Base-by-base conservation (phyloP, 371 early-diverging fungal species). In the Zancudomyces culisetae region DNA sequence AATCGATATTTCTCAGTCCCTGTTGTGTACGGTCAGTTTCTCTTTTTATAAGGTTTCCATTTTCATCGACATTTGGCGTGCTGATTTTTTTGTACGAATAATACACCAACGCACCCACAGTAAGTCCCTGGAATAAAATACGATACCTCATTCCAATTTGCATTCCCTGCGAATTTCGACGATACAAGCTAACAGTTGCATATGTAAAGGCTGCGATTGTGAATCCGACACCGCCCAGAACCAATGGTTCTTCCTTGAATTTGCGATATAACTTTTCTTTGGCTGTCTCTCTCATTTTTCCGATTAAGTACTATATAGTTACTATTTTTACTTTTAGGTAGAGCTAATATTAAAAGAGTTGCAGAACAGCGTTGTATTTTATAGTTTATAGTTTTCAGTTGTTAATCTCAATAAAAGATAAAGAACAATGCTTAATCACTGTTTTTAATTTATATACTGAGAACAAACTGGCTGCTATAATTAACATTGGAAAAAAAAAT, bases 121-220 rank as follows among this genome's bases (percentile, higher is more conserved):
- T 48, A n/a, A 48, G 26, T 48, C 48, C 48, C n/a, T 48, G 48
- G 48, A 48, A 48, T 13, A 48, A 10, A 23, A 48, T 27, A 23
- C 48, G 24, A n/a, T 23, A 26, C 8, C 48, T 15, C 48, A 48
- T 48, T 13, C 48, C 48, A n/a, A n/a, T 23, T 26, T 48, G 48
- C 26, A 27, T 23, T 27, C n/a, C n/a, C n/a, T 26, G n/a, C 27
- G 3, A n/a, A 10, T 48, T 48, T 4, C 48, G 2, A n/a, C 26
- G 24, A 26, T 48, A 48, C 24, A 27, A 18, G 19, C 27, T 29
- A n/a, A 26, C n/a, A 8, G 48, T 27, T n/a, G 48, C 48, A 24
- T 27, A 27, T 18, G n/a, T 4, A 27, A 48, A 48, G 3, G 48
- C 48, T n/a, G 48, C 48, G n/a, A 27, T 48, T 4, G 48, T 48